phyloP scores from a whole-genome alignment of 345 rosid genomes.

The Excoecaria cochinchinensis region DNA sequence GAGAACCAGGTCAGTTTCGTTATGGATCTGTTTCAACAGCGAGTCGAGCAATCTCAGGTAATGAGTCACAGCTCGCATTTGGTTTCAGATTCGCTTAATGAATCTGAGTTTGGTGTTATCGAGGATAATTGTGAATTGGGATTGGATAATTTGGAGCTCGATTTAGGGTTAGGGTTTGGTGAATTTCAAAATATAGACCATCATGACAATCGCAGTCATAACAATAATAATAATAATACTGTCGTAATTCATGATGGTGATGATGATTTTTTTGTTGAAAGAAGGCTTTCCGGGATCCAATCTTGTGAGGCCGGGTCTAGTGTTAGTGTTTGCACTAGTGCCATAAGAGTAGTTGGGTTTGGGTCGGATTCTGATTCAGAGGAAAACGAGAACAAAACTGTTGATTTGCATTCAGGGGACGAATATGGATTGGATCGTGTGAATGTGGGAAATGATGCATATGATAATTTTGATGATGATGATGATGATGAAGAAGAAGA shows the following conservation, averaged over 20 bases:
- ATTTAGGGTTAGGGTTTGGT: slow-evolving; percentile 44
- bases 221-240: slow-evolving; percentile 9
- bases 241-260: slow-evolving; percentile 30
- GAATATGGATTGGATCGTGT: slow-evolving; percentile 33
- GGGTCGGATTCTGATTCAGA: slow-evolving; percentile 52
- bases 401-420: slow-evolving; percentile 51
- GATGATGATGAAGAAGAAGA: slow-evolving; percentile 51
- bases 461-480: slow-evolving; percentile 29
- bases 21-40: slow-evolving; percentile 88
- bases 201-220: slow-evolving; percentile 20
- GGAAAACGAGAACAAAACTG: slow-evolving; percentile 36
- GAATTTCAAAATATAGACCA: slow-evolving; percentile 32
- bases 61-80: slow-evolving; percentile 26
- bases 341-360: slow-evolving; percentile 38
- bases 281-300: slow-evolving; percentile 41
- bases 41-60: slow-evolving; percentile 79
- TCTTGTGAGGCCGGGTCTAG: slow-evolving; percentile 37
- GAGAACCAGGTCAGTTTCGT: slow-evolving; percentile 71
- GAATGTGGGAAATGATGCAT: slow-evolving; percentile 11
- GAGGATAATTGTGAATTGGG: slow-evolving; percentile 38
- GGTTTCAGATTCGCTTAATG: slow-evolving; percentile 36
- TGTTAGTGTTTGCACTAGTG: slow-evolving; percentile 21
- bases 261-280: slow-evolving; percentile 50
- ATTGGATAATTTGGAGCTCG: slow-evolving; percentile 39
- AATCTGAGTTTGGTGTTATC: slow-evolving; percentile 42